Base-by-base conservation (phyloP, 345 rosid genomes). In the Lumnitzera littorea region DNA sequence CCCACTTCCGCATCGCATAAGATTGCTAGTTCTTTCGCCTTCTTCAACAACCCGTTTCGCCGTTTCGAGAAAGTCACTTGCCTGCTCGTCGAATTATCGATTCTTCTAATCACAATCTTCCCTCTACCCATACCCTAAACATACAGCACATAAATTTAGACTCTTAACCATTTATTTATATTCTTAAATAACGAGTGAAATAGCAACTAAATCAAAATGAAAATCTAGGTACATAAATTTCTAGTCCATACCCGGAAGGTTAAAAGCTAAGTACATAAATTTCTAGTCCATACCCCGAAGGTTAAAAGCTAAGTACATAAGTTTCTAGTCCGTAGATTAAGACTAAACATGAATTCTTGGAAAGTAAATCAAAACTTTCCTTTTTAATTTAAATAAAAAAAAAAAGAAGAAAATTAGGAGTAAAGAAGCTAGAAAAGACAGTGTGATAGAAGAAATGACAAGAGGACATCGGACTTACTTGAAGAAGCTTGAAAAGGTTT, bases 11-110 rank as follows among this genome's bases (percentile, higher is more conserved):
- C 86, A 51, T 82, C 86, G 58, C 86, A 82, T 8, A 82, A 68
- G 70, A 82, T 78, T 60, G 79, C 78, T 6, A 82, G 67, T 66
- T 82, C 86, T 68, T 76, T 74, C 16, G 86, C 86, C 62, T 82
- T 82, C 81, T 82, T 82, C 70, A 82, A 58, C 72, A 82, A 49
- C 54, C 86, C 86, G 27, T 62, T 76, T 51, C 86, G 62, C 58
- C 86, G 46, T 70, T 81, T 81, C 47, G 86, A 81, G 61, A 81
- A 81, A 20, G 86, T 81, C 51, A 82, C 86, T 64, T 82, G 86
- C 70, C 86, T 71, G 70, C 83, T 82, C 50, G 86, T 76, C 61
- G 83, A 74, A 54, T 82, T 76, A 16, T 82, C 86, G 58, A 82
- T 82, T 67, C 86, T 78, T 71, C 83, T 71, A 46, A 82, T 82